Conservation (phyloP, 176 grass and related monocot genomes). For the Ananas comosus region DNA sequence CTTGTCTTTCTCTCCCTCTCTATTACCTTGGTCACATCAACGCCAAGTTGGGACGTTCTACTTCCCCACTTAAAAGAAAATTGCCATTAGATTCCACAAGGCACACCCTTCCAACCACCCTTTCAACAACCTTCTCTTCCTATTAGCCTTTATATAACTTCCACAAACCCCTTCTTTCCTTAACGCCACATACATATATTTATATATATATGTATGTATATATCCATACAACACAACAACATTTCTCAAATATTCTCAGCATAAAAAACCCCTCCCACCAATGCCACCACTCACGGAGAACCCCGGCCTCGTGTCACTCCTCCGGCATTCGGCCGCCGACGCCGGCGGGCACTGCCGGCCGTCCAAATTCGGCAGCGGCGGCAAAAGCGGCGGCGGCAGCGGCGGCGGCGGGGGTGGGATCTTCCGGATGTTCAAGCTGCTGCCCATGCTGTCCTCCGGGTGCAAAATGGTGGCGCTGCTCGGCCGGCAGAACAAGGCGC, state of each 20-base stretch:
- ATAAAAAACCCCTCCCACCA: neutral
- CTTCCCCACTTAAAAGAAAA: slow-evolving; percentile 3
- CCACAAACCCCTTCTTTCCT: slow-evolving; percentile 14
- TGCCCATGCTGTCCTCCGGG: slow-evolving; percentile 83
- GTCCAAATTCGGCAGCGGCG: slow-evolving; percentile 25
- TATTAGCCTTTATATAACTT: slow-evolving; percentile 14
- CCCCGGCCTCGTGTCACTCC: slow-evolving; percentile 43
- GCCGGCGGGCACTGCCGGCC: slow-evolving; percentile 5
- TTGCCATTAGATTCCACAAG: slow-evolving; percentile 10
- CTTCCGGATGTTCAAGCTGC: slow-evolving; percentile 92
- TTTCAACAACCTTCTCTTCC: slow-evolving; percentile 12
- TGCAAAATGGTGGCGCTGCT: slow-evolving; percentile 95
- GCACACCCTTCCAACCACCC: slow-evolving; percentile 25
- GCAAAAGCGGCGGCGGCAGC: slow-evolving; percentile 1
- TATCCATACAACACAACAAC: neutral
- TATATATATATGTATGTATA: neutral
- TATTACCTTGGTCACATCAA: slow-evolving; percentile 16
- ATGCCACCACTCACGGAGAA: slow-evolving; percentile 71
- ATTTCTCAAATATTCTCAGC: too few species aligned
- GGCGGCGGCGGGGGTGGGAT: slow-evolving; percentile 25
- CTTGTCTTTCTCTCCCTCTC: neutral
- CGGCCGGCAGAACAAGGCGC: slow-evolving; percentile 44
- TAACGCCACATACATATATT: neutral
- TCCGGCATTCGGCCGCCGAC: slow-evolving; percentile 46
- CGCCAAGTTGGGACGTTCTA: neutral